phyloP scores from a whole-genome alignment of 352 stramenopile genomes.

The Phytophthora cryptogea region DNA sequence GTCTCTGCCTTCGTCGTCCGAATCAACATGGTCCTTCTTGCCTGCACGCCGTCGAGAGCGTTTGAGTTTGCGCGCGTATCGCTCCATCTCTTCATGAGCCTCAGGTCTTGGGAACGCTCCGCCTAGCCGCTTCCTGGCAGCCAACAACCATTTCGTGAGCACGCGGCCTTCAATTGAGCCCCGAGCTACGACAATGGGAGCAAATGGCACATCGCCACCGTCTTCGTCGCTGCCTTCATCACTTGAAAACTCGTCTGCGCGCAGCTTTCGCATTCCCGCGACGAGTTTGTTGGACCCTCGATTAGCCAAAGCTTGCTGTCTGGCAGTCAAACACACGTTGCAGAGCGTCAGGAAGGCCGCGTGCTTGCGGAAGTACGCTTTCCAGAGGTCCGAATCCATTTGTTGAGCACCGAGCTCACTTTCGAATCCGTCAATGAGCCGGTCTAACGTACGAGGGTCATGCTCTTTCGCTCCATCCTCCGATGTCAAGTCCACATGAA shows the following conservation, averaged over 20 bases:
- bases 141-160: constrained; percentile 95
- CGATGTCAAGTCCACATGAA: constrained; percentile 86
- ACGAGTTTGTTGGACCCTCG: constrained; percentile 18
- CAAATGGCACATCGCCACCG: constrained; percentile 78
- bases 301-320: constrained; percentile 23
- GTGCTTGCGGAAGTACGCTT: constrained; percentile 96
- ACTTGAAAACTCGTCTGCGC: constrained; percentile 93
- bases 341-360: constrained; percentile 94
- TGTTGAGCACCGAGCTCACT: constrained; percentile 85
- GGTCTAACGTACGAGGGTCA: constrained; percentile 77
- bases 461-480: constrained; percentile 64
- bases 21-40: constrained; percentile 70
- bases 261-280: constrained; percentile 63
- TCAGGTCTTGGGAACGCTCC: constrained; percentile 90
- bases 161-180: constrained; percentile 91
- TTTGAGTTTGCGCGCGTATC: constrained; percentile 82
- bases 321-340: constrained; percentile 86
- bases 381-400: constrained; percentile 93
- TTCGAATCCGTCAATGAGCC: constrained; percentile 78
- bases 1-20: constrained; percentile 73
- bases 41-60: constrained; percentile 81
- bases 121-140: constrained; percentile 90
- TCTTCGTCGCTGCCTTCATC: constrained; percentile 86
- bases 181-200: constrained; percentile 91
- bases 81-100: constrained; percentile 90